Evolutionary conservation across 2,329 filamentous ascomycete species (phyloP).

Genomic region (Cladorrhinum sp.): DNA sequence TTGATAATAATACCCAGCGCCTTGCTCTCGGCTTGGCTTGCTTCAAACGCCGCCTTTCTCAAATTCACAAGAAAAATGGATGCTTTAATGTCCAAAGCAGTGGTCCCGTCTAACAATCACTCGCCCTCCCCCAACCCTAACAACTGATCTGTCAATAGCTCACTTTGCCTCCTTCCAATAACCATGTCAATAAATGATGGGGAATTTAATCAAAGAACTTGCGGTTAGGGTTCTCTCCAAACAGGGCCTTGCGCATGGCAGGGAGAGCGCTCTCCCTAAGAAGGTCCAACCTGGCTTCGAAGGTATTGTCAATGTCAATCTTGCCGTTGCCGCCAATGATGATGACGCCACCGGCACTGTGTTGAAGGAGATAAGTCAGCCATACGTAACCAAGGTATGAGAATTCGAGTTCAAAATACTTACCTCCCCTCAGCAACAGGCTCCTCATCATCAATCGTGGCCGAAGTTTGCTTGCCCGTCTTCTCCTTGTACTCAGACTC

Average conservation of each 20-base stretch:
- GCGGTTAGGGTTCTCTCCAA: slow-evolving; percentile 92
- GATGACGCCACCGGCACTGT: slow-evolving; percentile 78
- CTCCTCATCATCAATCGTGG: slow-evolving; percentile 74
- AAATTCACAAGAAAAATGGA: slow-evolving; percentile 9
- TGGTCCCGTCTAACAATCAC: not conserved
- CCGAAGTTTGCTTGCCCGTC: slow-evolving; percentile 64
- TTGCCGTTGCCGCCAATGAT: slow-evolving; percentile 82
- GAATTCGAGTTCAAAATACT: slow-evolving; percentile 39
- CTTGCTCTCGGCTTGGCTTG: slow-evolving; percentile 5
- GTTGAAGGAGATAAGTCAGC: not conserved
- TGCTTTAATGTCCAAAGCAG: not conserved
- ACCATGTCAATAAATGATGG: slow-evolving; percentile 1
- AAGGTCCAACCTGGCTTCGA: slow-evolving; percentile 83
- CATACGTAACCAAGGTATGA: not conserved
- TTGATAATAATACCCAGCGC: slow-evolving; percentile 20
- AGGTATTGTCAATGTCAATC: slow-evolving; percentile 98
- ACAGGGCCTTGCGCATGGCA: slow-evolving; percentile 78
- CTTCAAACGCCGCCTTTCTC: slow-evolving; percentile 5
- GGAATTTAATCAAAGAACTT: slow-evolving; percentile 80
- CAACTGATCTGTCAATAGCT: not conserved
- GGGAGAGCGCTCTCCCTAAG: slow-evolving; percentile 84
- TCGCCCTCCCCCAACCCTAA: not conserved
- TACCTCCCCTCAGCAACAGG: slow-evolving; percentile 79
- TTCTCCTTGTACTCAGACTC: slow-evolving; percentile 80
- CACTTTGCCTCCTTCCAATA: not conserved